Percentiles rank a stretch among this genome's conserved stretches.
These are phyloP conservation scores for Aspergillus sclerotiicarbonarius DNA, from an alignment of 495 filamentous ascomycete genomes.

Conservation along the genomic window DNA sequence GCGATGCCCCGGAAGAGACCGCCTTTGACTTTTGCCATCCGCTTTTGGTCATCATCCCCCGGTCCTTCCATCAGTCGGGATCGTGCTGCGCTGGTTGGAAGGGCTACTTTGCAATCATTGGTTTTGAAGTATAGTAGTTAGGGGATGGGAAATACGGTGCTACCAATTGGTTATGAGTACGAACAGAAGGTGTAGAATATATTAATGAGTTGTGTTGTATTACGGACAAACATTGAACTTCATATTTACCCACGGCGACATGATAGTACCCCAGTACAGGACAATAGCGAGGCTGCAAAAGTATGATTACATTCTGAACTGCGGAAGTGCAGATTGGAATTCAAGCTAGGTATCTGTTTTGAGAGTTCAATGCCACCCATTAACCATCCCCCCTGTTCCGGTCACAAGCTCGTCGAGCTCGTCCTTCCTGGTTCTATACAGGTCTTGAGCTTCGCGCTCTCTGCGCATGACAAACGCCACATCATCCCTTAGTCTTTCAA, in stretches of 20 bases:
- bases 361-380: slow-evolving; percentile 43
- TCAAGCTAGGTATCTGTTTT: slow-evolving; percentile 3
- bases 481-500: slow-evolving; percentile 77
- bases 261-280: neutral
- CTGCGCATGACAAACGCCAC: slow-evolving; percentile 77
- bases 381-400: slow-evolving; percentile 34
- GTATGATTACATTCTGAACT: slow-evolving; percentile 16
- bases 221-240: too few relatives aligned
- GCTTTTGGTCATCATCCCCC: slow-evolving; percentile 14
- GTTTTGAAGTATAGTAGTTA: too few relatives aligned
- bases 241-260: neutral
- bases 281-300: neutral
- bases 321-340: neutral
- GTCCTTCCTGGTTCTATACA: slow-evolving; percentile 70
- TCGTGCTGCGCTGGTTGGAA: neutral
- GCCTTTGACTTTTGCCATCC: slow-evolving; percentile 22
- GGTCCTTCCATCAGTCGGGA: neutral
- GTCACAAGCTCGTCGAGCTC: slow-evolving; percentile 67
- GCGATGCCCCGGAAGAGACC: slow-evolving; percentile 21
- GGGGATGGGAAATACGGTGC: too few relatives aligned
- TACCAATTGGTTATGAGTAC: too few relatives aligned
- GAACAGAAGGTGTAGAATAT: too few relatives aligned
- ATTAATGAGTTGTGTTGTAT: too few relatives aligned
- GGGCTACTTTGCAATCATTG: neutral
- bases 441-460: slow-evolving; percentile 87